Base-by-base conservation (phyloP, 2,329 filamentous ascomycete genomes). In the Fusarium setosum region DNA sequence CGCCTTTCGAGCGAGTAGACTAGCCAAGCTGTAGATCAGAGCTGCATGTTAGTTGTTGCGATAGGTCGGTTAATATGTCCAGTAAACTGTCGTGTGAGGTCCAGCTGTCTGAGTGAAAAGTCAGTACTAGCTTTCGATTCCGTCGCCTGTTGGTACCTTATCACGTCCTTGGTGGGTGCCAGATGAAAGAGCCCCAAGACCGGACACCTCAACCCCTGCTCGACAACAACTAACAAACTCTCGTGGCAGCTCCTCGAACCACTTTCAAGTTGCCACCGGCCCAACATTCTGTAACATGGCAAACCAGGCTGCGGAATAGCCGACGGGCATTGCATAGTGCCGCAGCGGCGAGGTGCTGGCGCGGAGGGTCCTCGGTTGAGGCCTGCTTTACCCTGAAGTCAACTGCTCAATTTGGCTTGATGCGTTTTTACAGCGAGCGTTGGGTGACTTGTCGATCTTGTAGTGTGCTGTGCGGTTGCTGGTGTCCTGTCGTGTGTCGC, bases 291-390 rank as follows among this genome's bases (percentile, higher is more conserved):
- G 26, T 17, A 18, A 10, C 32, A 32, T 26, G 26, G 15, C 49
- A 40, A 23, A n/a, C 7, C 38, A 38, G 34, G 40, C 26, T 53
- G 38, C 49, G 34, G 38, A 21, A 41, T 17, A 41, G 15, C 26
- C 26, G 26, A 24, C 26, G 15, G 20, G 26, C 37, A 52, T 52
- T 41, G 35, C 49, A 52, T 52, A 35, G 49, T 32, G 37, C 49
- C 26, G 49, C 49, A 42, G 37, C 26, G 29, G 49, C 49, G 49
- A 53, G n/a, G 20, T 42, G 26, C 49, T 42, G 42, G 38, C 38
- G 49, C 18, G 29, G 21, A 35, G 4, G 49, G 34, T 44, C 29
- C 37, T 34, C 37, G 18, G 15, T 41, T 32, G 48, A 51, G 48
- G 17, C 48, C 32, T 32, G 24, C 24, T 53, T 24, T 53, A 53